These are phyloP conservation scores for Suhomyces bokatorum DNA, from an alignment of 1,139 yeast genomes.

Conservation along the genomic window DNA sequence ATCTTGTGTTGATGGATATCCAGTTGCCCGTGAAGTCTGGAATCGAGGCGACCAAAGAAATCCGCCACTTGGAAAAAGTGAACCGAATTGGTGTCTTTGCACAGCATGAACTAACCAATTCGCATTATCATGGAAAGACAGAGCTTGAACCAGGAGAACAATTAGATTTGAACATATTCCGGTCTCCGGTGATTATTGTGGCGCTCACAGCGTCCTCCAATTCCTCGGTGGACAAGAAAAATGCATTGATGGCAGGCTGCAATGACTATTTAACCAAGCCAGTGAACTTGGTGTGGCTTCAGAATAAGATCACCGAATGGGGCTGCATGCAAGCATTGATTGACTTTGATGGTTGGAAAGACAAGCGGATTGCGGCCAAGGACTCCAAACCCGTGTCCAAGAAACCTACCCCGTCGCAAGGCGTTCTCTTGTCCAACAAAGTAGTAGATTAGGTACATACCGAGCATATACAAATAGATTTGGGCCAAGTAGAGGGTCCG, in stretches of 20 bases:
- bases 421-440: constrained; percentile 6
- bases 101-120: constrained; percentile 36
- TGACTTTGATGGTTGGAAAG: constrained; percentile 92
- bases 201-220: constrained; percentile 90
- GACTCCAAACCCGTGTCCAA: constrained; percentile 2
- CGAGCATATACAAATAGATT: not conserved
- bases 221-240: constrained; percentile 81
- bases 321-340: constrained; percentile 96
- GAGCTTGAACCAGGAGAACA: constrained; percentile 44
- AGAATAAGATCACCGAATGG: constrained; percentile 95
- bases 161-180: constrained; percentile 60
- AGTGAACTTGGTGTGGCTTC: constrained; percentile 90
- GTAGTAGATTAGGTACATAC: not conserved
- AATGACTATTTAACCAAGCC: constrained; percentile 97
- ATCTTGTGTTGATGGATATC: constrained; percentile 90
- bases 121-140: constrained; percentile 20
- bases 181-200: constrained; percentile 93
- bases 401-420: not conserved
- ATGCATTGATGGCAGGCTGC: constrained; percentile 95
- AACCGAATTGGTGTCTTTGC: constrained; percentile 84
- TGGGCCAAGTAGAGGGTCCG: not conserved
- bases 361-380: constrained; percentile 18
- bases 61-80: constrained; percentile 75
- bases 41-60: constrained; percentile 87
- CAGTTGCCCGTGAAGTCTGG: constrained; percentile 94